Evolutionary conservation across 2,329 filamentous ascomycete species (phyloP).

Genomic region (Penicillium paneum): DNA sequence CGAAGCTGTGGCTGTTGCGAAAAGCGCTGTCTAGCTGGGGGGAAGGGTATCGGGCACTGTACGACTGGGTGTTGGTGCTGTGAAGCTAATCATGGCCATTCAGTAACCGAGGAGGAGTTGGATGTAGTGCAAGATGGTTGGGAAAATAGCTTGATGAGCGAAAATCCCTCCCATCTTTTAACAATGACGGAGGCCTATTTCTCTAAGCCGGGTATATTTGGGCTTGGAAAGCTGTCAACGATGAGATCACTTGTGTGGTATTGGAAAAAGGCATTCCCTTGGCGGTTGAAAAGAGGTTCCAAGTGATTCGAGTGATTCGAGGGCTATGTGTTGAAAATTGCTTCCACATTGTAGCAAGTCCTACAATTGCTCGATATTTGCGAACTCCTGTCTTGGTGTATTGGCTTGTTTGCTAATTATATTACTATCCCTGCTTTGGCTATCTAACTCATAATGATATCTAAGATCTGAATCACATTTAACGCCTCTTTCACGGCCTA

Average conservation of each 20-base stretch:
- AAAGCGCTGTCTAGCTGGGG: background rate
- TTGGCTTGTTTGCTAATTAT: too few species aligned
- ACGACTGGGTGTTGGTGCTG: background rate
- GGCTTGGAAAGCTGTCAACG: background rate
- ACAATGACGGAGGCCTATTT: background rate
- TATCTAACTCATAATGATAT: too few species aligned
- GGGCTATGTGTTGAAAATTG: background rate
- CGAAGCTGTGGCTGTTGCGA: background rate
- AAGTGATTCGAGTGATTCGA: background rate
- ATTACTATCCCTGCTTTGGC: too few species aligned
- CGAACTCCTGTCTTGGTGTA: background rate
- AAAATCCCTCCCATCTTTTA: background rate
- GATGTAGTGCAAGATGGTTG: accelerated
- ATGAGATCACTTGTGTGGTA: background rate
- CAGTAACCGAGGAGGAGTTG: background rate
- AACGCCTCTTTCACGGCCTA: too few species aligned
- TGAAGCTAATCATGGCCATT: background rate
- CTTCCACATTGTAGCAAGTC: background rate
- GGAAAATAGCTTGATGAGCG: too few species aligned
- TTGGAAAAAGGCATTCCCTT: background rate
- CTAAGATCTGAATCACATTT: too few species aligned
- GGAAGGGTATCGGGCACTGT: background rate
- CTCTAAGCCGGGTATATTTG: background rate
- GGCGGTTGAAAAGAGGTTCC: background rate
- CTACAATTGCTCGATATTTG: background rate